phyloP scores from a whole-genome alignment of 768 basidiomycete genomes.

The Fistulinella prunicolor region DNA sequence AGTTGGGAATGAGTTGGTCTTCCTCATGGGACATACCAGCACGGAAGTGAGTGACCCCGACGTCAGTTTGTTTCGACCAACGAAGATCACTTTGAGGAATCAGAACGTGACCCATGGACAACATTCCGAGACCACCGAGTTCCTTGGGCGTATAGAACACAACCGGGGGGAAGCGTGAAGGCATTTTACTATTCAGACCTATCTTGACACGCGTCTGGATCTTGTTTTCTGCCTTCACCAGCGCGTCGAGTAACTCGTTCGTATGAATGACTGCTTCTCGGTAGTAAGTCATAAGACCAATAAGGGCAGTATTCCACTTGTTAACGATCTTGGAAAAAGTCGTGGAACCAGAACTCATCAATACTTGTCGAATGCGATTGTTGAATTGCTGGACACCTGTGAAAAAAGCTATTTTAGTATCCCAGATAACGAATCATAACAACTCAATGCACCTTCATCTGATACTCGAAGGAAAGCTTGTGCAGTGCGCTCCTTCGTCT shows the following conservation, averaged over 20 bases:
- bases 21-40: slow-evolving; percentile 98
- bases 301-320: slow-evolving; percentile 96
- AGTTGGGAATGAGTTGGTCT: slow-evolving; percentile 92
- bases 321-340: slow-evolving; percentile 99
- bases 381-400: slow-evolving; percentile 92
- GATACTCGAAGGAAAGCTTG: slow-evolving; percentile 98
- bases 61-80: slow-evolving; percentile 98
- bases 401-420: slow-evolving; percentile 5
- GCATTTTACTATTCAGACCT: slow-evolving; percentile 99
- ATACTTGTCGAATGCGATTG: slow-evolving; percentile 92
- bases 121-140: slow-evolving; percentile 96
- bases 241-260: slow-evolving; percentile 89
- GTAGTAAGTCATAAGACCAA: slow-evolving; percentile 97
- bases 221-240: slow-evolving; percentile 99
- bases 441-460: slow-evolving; percentile 64
- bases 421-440: not conserved
- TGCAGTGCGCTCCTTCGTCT: slow-evolving; percentile 95
- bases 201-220: slow-evolving; percentile 99
- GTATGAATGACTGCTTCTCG: slow-evolving; percentile 98
- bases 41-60: slow-evolving; percentile 97
- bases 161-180: slow-evolving; percentile 95
- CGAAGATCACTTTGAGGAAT: slow-evolving; percentile 97
- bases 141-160: slow-evolving; percentile 98
- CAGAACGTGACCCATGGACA: slow-evolving; percentile 98
- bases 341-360: slow-evolving; percentile 98